A percentile compares a stretch with the other conserved stretches of the same genome.
These are phyloP conservation scores for Gymnopilus dilepis DNA, from an alignment of 768 basidiomycete species.

Conservation along the genomic window DNA sequence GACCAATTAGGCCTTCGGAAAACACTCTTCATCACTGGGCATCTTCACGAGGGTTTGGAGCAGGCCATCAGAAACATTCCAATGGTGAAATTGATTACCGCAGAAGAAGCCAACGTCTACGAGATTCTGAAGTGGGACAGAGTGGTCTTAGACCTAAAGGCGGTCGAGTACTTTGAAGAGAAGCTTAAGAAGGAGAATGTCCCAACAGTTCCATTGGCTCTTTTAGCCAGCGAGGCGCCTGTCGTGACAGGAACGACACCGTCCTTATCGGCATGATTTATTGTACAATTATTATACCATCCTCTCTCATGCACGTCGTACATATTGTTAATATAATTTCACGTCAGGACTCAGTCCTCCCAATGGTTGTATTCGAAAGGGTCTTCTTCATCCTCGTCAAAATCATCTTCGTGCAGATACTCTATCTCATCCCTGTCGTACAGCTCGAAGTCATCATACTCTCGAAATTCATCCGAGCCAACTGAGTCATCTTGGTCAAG, in stretches of 20 bases:
- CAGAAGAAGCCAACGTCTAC: slow-evolving; percentile 76
- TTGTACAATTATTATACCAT: background rate
- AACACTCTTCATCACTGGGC: slow-evolving; percentile 79
- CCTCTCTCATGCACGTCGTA: background rate
- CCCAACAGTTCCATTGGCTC: slow-evolving; percentile 32
- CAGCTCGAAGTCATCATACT: slow-evolving; percentile 6
- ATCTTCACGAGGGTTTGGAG: slow-evolving; percentile 59
- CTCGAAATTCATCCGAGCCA: slow-evolving; percentile 13
- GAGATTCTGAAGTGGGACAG: slow-evolving; percentile 85
- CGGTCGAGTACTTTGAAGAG: slow-evolving; percentile 79
- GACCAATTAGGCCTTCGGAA: slow-evolving; percentile 69
- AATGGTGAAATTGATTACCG: slow-evolving; percentile 66
- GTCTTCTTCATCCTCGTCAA: slow-evolving; percentile 1
- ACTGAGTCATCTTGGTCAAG: slow-evolving; percentile 14
- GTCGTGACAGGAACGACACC: background rate
- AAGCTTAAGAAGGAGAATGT: slow-evolving; percentile 55
- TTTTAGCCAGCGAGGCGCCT: slow-evolving; percentile 13
- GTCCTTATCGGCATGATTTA: background rate
- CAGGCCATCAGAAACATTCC: slow-evolving; percentile 75
- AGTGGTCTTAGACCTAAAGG: slow-evolving; percentile 79
- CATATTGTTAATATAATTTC: background rate
- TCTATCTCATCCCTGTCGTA: slow-evolving; percentile 13
- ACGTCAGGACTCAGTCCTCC: background rate
- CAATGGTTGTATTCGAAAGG: background rate
- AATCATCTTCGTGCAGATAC: slow-evolving; percentile 18